Conservation (phyloP, 495 filamentous ascomycete species). For the Pseudoneurospora amorphoporcata region DNA sequence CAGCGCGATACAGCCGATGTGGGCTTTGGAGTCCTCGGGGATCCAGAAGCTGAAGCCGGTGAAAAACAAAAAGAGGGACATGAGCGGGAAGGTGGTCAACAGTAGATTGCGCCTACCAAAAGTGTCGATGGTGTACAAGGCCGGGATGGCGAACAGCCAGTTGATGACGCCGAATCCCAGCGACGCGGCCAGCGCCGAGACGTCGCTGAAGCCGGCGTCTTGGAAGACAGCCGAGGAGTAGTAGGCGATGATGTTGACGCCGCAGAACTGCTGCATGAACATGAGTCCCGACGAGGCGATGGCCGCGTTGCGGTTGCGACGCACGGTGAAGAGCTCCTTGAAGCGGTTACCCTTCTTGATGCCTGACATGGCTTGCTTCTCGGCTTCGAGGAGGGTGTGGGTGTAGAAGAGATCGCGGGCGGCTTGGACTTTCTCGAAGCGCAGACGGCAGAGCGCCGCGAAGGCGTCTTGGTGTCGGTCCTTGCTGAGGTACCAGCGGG, state of each 20-base stretch:
- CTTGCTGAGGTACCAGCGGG: constrained; percentile 68
- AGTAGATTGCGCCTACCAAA: constrained; percentile 75
- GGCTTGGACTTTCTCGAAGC: constrained; percentile 63
- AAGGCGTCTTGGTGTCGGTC: constrained; percentile 56
- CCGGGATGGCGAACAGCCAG: constrained; percentile 67
- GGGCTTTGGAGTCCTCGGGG: constrained; percentile 29
- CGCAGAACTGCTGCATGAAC: constrained; percentile 78
- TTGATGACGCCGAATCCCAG: constrained; percentile 73
- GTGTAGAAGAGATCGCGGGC: constrained; percentile 79
- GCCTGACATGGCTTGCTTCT: constrained; percentile 43
- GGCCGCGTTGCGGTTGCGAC: constrained; percentile 67
- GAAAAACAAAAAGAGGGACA: constrained; percentile 62
- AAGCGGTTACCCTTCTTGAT: constrained; percentile 49
- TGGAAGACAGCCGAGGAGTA: constrained; percentile 58
- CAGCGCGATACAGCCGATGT: constrained; percentile 50
- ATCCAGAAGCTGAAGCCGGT: constrained; percentile 78
- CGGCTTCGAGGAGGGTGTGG: constrained; percentile 58
- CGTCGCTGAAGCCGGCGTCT: constrained; percentile 44
- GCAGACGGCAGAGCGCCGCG: constrained; percentile 52
- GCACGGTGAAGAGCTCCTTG: constrained; percentile 60
- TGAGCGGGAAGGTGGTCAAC: constrained; percentile 67
- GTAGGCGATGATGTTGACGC: constrained; percentile 59
- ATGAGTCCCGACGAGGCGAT: constrained; percentile 67
- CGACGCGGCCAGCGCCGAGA: constrained; percentile 52
- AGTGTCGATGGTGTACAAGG: constrained; percentile 73